Base-by-base conservation (phyloP, 1,139 yeast genomes). In the Pichia sp. region DNA sequence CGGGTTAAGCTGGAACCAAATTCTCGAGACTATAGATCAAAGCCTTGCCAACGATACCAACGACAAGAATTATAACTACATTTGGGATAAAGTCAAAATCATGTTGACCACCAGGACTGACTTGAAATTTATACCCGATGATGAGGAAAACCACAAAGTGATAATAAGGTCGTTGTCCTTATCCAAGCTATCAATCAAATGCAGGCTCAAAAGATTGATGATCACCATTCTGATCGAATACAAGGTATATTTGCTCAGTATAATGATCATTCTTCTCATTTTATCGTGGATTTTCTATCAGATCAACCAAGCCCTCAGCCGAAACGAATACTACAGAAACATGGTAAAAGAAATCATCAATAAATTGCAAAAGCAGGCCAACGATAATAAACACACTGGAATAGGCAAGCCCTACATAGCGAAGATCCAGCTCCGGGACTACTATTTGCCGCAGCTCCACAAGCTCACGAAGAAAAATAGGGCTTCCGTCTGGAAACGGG, bases 381-480 rank as follows among this genome's bases (percentile, higher is more conserved):
- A 33, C 63, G 74, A 34, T 66, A 67, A 24, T 56, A 61, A 43
- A 77, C 73, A 56, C 41, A 66, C 51, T 61, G 71, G 14, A 76
- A 77, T 9, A 54, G 67, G 76, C 31, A 69, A 70, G 27, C 68
- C 81, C 27, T 87, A 78, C 64, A 73, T 90, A 55, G 90, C 93
- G 20, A 78, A 88, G 16, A 85, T 85, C 48, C 96, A 88, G 64
- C 75, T 91, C 44, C 78, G 97, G 53, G 96, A 90, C 68, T 77
- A 81, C 58, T 76, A 87, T 48, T 73, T 88, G 43, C 75, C 74
- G 38, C 57, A 60, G 16, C 34, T 64, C 12, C 61, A 65, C 3
- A 44, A 46, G 2, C 47, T 49, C 29, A 68, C 75, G 3, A 73
- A 76, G 56, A 79, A 79, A 61, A 72, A 72, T 48, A 78, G 79